Percentiles rank a stretch among this genome's conserved stretches.
Evolutionary conservation across 768 basidiomycete genomes (phyloP).

Genomic region (Trametes cubensis): DNA sequence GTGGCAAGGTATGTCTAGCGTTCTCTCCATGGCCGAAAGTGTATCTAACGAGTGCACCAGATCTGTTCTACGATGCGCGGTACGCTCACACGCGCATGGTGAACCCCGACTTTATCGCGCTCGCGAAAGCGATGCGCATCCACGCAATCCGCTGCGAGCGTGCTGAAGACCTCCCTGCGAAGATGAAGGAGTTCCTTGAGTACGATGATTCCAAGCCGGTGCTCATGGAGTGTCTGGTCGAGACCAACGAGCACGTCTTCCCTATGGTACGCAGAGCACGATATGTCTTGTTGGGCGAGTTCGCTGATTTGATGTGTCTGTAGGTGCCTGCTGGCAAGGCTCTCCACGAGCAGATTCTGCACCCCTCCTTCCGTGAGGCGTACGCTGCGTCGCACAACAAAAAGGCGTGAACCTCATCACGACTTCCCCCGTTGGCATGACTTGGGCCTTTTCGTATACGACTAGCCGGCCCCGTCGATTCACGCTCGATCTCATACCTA

Average conservation of each 20-base stretch:
- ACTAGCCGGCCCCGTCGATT: not conserved
- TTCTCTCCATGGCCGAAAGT: not conserved
- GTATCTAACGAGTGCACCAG: slow-evolving; percentile 39
- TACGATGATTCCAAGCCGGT: slow-evolving; percentile 87
- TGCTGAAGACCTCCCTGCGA: slow-evolving; percentile 78
- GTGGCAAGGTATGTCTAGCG: slow-evolving; percentile 81
- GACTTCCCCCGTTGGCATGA: not conserved
- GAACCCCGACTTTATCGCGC: slow-evolving; percentile 92
- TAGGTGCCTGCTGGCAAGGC: slow-evolving; percentile 93
- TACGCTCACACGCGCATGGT: slow-evolving; percentile 96
- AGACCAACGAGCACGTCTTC: slow-evolving; percentile 85
- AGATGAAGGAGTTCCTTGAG: slow-evolving; percentile 99
- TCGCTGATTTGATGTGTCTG: slow-evolving; percentile 8
- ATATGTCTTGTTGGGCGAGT: slow-evolving; percentile 24
- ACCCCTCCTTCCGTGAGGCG: slow-evolving; percentile 39
- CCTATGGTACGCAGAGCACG: slow-evolving; percentile 67
- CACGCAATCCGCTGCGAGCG: slow-evolving; percentile 81
- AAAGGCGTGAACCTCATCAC: slow-evolving; percentile 18
- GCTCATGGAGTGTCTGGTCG: slow-evolving; percentile 87
- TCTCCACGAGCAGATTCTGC: slow-evolving; percentile 87
- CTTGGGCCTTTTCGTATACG: not conserved
- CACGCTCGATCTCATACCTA: not conserved
- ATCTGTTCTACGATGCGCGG: slow-evolving; percentile 95
- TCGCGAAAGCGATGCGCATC: slow-evolving; percentile 90
- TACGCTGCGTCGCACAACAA: slow-evolving; percentile 27